Base-by-base conservation (phyloP, 2,329 filamentous ascomycete genomes). In the Diaporthe sp. region DNA sequence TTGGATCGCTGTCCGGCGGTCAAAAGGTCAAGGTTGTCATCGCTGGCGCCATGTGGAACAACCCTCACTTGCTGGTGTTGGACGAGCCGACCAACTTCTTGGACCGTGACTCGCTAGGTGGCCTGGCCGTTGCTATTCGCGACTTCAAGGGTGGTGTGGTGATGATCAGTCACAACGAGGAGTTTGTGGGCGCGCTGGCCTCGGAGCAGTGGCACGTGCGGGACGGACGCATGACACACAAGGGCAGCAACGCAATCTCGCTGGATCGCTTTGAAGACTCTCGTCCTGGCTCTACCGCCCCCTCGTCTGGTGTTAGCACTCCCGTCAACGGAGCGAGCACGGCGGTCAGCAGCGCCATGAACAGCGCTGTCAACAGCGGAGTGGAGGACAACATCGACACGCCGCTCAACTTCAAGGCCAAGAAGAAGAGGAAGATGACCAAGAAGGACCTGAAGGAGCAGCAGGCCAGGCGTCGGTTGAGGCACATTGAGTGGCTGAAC, bases 81-180 rank as follows among this genome's bases (percentile, higher is more conserved):
- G 97, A 99, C 87, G 97, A 99, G 91, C 97, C 97, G 76, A 98
- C 97, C 84, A 99, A 99, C 88, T 99, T 98, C 91, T 92, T 99
- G 88, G 97, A 99, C 83, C 95, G 97, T 81, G 97, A 99, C 87
- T 98, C 96, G 22, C 93, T 99, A 25, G 97, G 97, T 82, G 97
- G 96, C 85, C 91, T 99, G 73, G 96, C 97, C n/a, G 95, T 98
- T 55, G 97, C 97, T 79, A 98, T 99, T 82, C 95, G 96, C 80
- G 97, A 98, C 83, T 99, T 97, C 92, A 97, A 95, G 88, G 97
- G 97, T 79, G 97, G 97, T 85, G 97, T 99, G 2, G 96, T 99
- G 78, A 98, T 99, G 93, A 99, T 99, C 85, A 98, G 96, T 77
- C 97, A 99, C 87, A 98, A 99, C 90, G 96, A 98, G 83, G 97